Evolutionary conservation across 768 basidiomycete species (phyloP).

Genomic region (Lactifluus piperatus): DNA sequence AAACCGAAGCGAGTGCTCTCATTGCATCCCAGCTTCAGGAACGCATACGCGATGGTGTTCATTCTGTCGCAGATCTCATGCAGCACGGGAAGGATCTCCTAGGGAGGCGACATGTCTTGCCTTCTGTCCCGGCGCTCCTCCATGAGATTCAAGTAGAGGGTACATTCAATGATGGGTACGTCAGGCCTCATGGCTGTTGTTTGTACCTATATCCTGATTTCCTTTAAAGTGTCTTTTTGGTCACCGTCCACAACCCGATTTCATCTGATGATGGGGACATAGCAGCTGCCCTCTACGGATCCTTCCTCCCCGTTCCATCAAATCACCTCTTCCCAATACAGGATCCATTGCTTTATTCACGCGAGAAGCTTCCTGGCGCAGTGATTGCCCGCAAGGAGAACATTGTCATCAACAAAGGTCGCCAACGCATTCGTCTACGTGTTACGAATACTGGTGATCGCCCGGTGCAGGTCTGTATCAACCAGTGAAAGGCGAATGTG

Average conservation of each 20-base stretch:
- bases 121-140: slow-evolving; percentile 63
- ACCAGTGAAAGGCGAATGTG: background rate
- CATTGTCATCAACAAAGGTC: slow-evolving; percentile 69
- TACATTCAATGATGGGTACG: slow-evolving; percentile 80
- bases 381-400: slow-evolving; percentile 55
- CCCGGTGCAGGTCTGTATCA: slow-evolving; percentile 68
- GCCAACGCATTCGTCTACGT: slow-evolving; percentile 56
- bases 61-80: slow-evolving; percentile 89
- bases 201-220: slow-evolving; percentile 15
- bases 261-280: slow-evolving; percentile 76
- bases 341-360: slow-evolving; percentile 40
- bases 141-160: slow-evolving; percentile 94
- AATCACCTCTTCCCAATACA: slow-evolving; percentile 53
- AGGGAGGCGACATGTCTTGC: slow-evolving; percentile 82
- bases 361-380: slow-evolving; percentile 61
- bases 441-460: slow-evolving; percentile 91
- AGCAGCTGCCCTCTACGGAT: slow-evolving; percentile 83
- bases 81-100: slow-evolving; percentile 82
- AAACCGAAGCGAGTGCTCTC: slow-evolving; percentile 80
- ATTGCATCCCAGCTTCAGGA: slow-evolving; percentile 93
- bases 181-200: background rate
- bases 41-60: slow-evolving; percentile 81
- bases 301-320: slow-evolving; percentile 78
- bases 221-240: slow-evolving; percentile 73
- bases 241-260: slow-evolving; percentile 93